Evolutionary conservation across 768 basidiomycete species (phyloP).

Genomic region (Chalciporus sphaerocephalus): DNA sequence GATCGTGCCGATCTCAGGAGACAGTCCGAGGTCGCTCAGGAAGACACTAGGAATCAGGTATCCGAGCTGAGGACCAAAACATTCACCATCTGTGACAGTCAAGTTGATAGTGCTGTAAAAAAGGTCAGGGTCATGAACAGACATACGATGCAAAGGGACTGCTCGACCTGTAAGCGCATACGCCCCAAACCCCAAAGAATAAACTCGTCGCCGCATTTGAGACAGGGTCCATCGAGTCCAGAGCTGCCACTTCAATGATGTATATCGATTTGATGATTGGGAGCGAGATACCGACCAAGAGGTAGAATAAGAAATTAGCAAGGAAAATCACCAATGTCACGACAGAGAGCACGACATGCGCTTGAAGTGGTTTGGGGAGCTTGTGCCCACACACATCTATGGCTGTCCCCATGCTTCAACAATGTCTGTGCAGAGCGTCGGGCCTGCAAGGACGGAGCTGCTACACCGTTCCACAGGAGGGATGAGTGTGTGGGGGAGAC

Average conservation of each 20-base stretch:
- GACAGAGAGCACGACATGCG: slow-evolving; percentile 45
- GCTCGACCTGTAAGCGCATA: slow-evolving; percentile 58
- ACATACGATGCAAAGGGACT: background rate
- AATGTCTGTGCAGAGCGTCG: background rate
- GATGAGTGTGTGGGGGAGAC: background rate
- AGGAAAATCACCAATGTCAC: slow-evolving; percentile 49
- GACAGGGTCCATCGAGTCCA: slow-evolving; percentile 27
- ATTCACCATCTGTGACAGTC: slow-evolving; percentile 33
- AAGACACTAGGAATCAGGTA: slow-evolving; percentile 56
- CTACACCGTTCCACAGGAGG: too few relatives aligned
- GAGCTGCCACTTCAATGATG: slow-evolving; percentile 45
- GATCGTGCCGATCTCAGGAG: slow-evolving; percentile 39
- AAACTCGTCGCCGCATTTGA: slow-evolving; percentile 57
- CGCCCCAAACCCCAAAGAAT: slow-evolving; percentile 80
- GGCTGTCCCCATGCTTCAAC: slow-evolving; percentile 12
- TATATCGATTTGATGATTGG: slow-evolving; percentile 71
- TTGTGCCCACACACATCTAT: slow-evolving; percentile 16
- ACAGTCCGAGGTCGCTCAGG: slow-evolving; percentile 41
- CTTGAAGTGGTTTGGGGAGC: slow-evolving; percentile 36
- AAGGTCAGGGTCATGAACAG: background rate
- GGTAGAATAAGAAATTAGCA: slow-evolving; percentile 62
- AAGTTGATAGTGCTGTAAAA: slow-evolving; percentile 9
- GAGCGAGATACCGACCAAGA: slow-evolving; percentile 71
- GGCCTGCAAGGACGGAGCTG: background rate
- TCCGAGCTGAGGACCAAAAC: slow-evolving; percentile 63